Base-by-base conservation (phyloP, 108 stramenopile species). In the Seminavis robusta region DNA sequence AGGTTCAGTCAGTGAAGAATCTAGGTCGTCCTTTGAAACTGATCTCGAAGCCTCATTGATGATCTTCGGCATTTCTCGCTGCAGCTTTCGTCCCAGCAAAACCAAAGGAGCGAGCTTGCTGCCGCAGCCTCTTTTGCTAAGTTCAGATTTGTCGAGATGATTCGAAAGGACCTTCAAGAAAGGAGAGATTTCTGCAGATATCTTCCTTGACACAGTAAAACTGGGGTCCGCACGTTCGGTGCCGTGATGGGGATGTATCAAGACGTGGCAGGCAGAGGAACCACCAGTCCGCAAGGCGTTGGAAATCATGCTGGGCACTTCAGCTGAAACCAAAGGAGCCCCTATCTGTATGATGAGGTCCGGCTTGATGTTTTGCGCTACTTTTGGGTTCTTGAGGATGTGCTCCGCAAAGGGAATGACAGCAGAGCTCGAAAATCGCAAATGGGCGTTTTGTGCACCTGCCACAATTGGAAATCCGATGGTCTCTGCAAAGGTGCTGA, bases 301-400 rank as follows among this genome's bases (percentile, higher is more conserved):
- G 30, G 32, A 47, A 20, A 92, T 83, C 2, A 88, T 41, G n/a
- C 54, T 43, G 3, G 80, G 58, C 10, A 96, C 63, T 53, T 88
- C 83, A 25, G 84, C 88, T 9, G 91, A 92, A 28, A 94, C 71
- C 1, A 96, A 56, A 0, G 93, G 93, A 21, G 81, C 53, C 4
- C 95, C 93, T 61, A 94, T 50, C 52, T 96, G 95, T 26, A 96
- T 45, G 24, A 96, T 59, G 4, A 94, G 58, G 57, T 96, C 95
- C 0, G 95, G 89, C 23, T 76, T 63, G n/a, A 95, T 47, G 31
- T 72, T 74, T 4, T 74, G 45, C 6, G 65, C 41, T 3, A 93
- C 63, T 7, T 59, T 21, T 34, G 90, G 86, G 58, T 74, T 61
- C 34, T 81, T 84, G 30, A 96, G 57, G 5, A 94, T 29, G 54